Conservation (phyloP, 78 protist genomes). For the Dictyostelium purpureum region DNA sequence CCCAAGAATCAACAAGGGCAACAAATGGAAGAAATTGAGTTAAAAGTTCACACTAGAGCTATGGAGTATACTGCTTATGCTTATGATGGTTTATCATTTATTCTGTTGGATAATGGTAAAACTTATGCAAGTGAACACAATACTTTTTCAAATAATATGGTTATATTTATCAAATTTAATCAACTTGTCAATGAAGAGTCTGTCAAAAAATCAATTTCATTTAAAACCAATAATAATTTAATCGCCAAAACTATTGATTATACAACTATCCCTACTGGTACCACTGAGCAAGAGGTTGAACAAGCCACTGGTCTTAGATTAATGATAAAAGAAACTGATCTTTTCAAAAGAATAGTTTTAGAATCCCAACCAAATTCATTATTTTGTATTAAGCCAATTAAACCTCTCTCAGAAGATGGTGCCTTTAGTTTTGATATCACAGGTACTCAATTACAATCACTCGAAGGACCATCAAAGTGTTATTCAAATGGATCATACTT, state of each 20-base stretch:
- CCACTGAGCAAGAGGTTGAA: background rate
- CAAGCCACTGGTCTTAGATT: too few relatives aligned
- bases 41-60: background rate
- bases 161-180: constrained; percentile 11
- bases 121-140: background rate
- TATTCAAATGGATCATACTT: background rate
- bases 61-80: background rate
- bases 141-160: background rate
- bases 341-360: too few relatives aligned
- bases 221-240: background rate
- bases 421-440: background rate
- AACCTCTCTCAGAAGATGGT: background rate
- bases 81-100: background rate
- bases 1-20: background rate
- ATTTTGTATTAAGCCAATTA: background rate
- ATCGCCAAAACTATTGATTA: constrained; percentile 5
- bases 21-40: constrained; percentile 16
- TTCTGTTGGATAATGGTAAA: too few relatives aligned
- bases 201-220: background rate
- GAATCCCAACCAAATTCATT: too few relatives aligned
- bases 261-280: background rate
- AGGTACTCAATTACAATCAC: background rate
- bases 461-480: background rate
- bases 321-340: too few relatives aligned
- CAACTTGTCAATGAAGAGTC: constrained; percentile 20